These are phyloP conservation scores for Hirsutella minnesotensis DNA, from an alignment of 2,329 filamentous ascomycete species.

Conservation along the genomic window DNA sequence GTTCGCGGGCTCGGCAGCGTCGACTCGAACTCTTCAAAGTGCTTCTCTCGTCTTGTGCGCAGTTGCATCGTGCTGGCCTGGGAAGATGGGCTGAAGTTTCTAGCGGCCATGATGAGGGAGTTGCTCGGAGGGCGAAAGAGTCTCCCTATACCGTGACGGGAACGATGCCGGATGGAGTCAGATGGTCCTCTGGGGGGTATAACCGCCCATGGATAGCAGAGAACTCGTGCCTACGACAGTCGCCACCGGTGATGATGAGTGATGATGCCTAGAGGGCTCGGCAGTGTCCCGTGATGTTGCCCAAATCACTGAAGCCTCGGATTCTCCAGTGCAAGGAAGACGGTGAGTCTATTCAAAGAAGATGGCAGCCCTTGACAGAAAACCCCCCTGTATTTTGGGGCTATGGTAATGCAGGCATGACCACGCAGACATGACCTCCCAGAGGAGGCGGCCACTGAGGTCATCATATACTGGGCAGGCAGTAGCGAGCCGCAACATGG, in stretches of 20 bases:
- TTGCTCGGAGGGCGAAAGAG: background rate
- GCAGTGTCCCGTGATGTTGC: no score
- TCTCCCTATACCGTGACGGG: background rate
- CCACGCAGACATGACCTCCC: background rate
- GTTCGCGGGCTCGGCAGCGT: conserved; percentile 21
- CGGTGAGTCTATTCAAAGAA: background rate
- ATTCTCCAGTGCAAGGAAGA: background rate
- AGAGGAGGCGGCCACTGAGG: background rate
- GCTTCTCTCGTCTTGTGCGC: conserved; percentile 33
- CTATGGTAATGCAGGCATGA: background rate
- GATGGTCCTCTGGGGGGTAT: background rate
- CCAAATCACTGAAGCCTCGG: no score
- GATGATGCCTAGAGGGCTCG: no score
- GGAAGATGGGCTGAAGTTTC: conserved; percentile 12
- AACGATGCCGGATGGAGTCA: background rate
- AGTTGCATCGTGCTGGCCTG: conserved; percentile 33
- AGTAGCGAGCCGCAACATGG: background rate
- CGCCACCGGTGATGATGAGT: no score
- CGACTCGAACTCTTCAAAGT: conserved; percentile 39
- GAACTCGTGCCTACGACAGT: no score
- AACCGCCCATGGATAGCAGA: no score
- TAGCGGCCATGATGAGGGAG: background rate
- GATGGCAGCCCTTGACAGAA: background rate
- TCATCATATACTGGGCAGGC: background rate
- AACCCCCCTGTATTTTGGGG: background rate